Evolutionary conservation across 1,139 yeast species (phyloP).

Genomic region (Geotrichum fermentans): DNA sequence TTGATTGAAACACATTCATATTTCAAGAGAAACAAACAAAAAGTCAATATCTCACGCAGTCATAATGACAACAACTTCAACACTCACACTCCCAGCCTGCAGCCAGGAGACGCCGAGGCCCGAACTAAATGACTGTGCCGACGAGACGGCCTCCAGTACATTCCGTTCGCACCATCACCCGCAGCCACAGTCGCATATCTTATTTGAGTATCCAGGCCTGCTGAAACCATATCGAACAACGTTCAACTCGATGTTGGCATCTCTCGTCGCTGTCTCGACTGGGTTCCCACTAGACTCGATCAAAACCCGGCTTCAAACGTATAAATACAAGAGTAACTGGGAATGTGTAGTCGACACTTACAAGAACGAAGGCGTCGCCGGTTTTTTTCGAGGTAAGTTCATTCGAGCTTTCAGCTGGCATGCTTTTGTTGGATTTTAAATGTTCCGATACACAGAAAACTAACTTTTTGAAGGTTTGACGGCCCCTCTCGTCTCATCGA

Average conservation of each 20-base stretch:
- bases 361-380: slow-evolving; percentile 57
- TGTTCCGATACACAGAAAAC: slow-evolving; percentile 6
- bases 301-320: slow-evolving; percentile 81
- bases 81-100: no score
- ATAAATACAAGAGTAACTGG: slow-evolving; percentile 53
- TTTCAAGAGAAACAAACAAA: no score
- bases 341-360: slow-evolving; percentile 60
- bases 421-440: slow-evolving; percentile 5
- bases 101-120: no score
- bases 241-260: slow-evolving; percentile 57
- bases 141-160: no score
- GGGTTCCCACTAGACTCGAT: slow-evolving; percentile 84
- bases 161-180: no score
- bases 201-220: slow-evolving; percentile 39
- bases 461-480: slow-evolving; percentile 19
- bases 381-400: slow-evolving; percentile 68
- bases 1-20: no score
- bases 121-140: no score
- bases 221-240: slow-evolving; percentile 56
- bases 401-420: not conserved
- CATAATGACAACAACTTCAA: no score
- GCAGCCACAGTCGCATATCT: no score
- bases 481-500: slow-evolving; percentile 32
- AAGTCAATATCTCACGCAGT: no score
- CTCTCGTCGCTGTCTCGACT: slow-evolving; percentile 61